Conservation (phyloP, 208 protist species). For the Herpetomonas tarakana region DNA sequence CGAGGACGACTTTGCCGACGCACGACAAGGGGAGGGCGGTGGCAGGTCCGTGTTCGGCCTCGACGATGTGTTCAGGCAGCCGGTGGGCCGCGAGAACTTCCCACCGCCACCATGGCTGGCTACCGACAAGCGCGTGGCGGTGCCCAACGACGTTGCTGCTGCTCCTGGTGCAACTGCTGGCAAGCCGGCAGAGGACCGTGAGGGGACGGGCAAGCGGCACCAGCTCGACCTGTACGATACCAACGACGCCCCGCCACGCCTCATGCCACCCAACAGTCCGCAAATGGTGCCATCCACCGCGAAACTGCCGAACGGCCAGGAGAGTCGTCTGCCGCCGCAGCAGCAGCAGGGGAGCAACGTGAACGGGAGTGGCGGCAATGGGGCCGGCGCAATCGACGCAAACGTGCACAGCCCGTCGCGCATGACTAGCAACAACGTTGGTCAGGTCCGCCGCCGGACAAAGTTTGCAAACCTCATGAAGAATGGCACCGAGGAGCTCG, state of each 20-base stretch:
- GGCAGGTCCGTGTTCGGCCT: background rate
- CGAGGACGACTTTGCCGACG: background rate
- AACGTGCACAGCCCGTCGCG: too few species aligned
- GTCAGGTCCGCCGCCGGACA: slow-evolving; percentile 15
- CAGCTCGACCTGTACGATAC: background rate
- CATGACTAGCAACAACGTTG: slow-evolving; percentile 9
- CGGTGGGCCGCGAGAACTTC: slow-evolving; percentile 3
- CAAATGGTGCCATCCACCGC: background rate
- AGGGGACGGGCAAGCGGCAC: background rate
- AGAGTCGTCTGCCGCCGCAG: too few species aligned
- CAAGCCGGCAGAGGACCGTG: too few species aligned
- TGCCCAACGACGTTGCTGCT: too few species aligned
- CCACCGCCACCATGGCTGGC: too few species aligned
- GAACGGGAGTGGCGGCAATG: too few species aligned
- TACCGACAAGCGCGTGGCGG: too few species aligned
- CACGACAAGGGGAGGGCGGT: background rate
- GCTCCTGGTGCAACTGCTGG: too few species aligned
- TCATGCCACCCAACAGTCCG: background rate
- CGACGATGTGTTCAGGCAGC: slow-evolving; percentile 13
- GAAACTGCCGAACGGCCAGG: too few species aligned
- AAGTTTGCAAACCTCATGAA: slow-evolving; percentile 50
- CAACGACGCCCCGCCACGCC: slow-evolving; percentile 3
- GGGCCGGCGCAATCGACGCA: too few species aligned
- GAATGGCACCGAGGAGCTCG: slow-evolving; percentile 54
- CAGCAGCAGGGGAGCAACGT: too few species aligned